Evolutionary conservation across 2,329 filamentous ascomycete species (phyloP).

Genomic region (Penicillium janthinellum): DNA sequence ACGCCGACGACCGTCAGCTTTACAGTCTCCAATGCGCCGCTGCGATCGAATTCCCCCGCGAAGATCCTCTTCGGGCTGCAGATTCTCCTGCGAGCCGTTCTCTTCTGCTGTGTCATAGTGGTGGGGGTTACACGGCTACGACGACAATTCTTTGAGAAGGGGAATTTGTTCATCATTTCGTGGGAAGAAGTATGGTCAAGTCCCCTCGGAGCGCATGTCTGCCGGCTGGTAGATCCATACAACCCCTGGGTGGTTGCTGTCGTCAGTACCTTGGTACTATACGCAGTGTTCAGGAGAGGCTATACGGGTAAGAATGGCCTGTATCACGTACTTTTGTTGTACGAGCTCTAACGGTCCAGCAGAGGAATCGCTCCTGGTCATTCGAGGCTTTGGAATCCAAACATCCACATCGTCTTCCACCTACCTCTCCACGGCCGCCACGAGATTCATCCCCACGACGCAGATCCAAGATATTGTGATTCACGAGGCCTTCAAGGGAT

Average conservation of each 20-base stretch:
- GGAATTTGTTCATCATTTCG: slow-evolving; percentile 23
- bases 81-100: slow-evolving; percentile 48
- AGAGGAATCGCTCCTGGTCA: slow-evolving; percentile 84
- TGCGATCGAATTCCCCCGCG: slow-evolving; percentile 49
- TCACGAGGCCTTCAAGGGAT: slow-evolving; percentile 91
- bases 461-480: slow-evolving; percentile 92
- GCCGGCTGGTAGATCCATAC: slow-evolving; percentile 40
- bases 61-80: slow-evolving; percentile 48
- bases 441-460: slow-evolving; percentile 84
- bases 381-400: slow-evolving; percentile 88
- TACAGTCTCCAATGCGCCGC: slow-evolving; percentile 79
- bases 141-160: slow-evolving; percentile 29
- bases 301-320: slow-evolving; percentile 50
- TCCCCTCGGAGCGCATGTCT: slow-evolving; percentile 34
- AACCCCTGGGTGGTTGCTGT: slow-evolving; percentile 48
- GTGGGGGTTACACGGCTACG: slow-evolving; percentile 40
- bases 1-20: slow-evolving; percentile 91
- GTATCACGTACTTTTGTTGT: background rate
- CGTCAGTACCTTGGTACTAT: slow-evolving; percentile 44
- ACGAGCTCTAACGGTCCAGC: slow-evolving; percentile 37
- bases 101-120: slow-evolving; percentile 46
- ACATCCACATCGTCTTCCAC: slow-evolving; percentile 71
- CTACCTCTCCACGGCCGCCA: slow-evolving; percentile 64
- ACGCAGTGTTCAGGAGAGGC: slow-evolving; percentile 49
- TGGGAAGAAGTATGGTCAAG: slow-evolving; percentile 40